A percentile compares a stretch with the other conserved stretches of the same genome.
These are phyloP conservation scores for Mycena chlorophos DNA, from an alignment of 768 basidiomycete species.

Conservation along the genomic window DNA sequence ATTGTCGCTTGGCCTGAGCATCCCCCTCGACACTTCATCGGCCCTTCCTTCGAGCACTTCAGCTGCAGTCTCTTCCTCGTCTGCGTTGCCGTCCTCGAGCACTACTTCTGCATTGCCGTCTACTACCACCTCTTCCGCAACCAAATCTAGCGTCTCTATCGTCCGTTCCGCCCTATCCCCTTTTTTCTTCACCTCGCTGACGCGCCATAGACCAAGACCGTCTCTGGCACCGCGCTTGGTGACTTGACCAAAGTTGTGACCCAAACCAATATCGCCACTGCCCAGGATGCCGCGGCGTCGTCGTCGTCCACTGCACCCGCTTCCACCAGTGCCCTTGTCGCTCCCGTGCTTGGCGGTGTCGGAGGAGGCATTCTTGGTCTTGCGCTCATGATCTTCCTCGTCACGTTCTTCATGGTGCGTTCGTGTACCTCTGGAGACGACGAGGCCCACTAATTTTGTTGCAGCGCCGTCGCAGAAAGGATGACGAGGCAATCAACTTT, in stretches of 20 bases:
- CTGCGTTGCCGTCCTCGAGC: neutral
- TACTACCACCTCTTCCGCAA: neutral
- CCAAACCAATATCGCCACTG: constrained; percentile 4
- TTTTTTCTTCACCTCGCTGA: neutral
- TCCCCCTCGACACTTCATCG: neutral
- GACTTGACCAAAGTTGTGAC: constrained; percentile 12
- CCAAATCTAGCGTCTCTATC: neutral
- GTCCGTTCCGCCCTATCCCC: too few species aligned
- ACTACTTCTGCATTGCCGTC: neutral
- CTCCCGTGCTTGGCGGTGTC: constrained; percentile 41
- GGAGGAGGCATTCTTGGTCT: constrained; percentile 48
- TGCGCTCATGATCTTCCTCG: constrained; percentile 39
- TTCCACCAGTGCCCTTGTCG: constrained; percentile 14
- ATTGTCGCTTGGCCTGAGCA: neutral
- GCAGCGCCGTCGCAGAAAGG: constrained; percentile 47
- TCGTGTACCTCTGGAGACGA: constrained; percentile 1
- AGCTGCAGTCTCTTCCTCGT: neutral
- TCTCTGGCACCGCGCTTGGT: constrained; percentile 12
- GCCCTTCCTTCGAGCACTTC: neutral
- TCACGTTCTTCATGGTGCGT: constrained; percentile 51
- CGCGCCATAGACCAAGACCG: constrained; percentile 10
- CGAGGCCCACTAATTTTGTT: constrained; percentile 4
- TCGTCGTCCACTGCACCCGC: neutral
- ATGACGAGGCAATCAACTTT: constrained; percentile 48
- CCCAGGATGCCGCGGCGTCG: neutral